A percentile compares a stretch with the other conserved stretches of the same genome.
Evolutionary conservation across 805 yeast species (phyloP).

Genomic region (Metahyphopichia silvanorum): DNA sequence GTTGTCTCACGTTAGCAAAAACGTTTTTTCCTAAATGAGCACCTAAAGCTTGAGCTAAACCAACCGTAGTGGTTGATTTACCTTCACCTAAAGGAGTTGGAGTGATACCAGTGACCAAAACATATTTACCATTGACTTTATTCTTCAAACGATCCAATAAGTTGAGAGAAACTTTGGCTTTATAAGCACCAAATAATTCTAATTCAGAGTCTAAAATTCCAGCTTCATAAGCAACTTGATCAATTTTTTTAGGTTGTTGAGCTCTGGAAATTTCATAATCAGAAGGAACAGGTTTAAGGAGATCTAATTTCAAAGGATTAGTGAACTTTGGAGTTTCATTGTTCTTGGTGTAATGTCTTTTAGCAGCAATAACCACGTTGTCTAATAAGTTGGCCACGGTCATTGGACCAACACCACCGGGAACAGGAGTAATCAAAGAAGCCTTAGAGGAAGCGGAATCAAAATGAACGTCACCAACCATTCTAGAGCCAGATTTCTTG

Average conservation of each 20-base stretch:
- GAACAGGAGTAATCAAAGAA: slow-evolving; percentile 76
- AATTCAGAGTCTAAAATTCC: slow-evolving; percentile 66
- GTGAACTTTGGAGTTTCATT: slow-evolving; percentile 43
- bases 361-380: slow-evolving; percentile 69
- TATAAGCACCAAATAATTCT: slow-evolving; percentile 72
- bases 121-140: slow-evolving; percentile 64
- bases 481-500: slow-evolving; percentile 64
- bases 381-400: slow-evolving; percentile 79
- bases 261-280: slow-evolving; percentile 77
- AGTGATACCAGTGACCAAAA: slow-evolving; percentile 78
- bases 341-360: slow-evolving; percentile 41
- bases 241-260: slow-evolving; percentile 69
- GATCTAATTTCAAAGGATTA: slow-evolving; percentile 54
- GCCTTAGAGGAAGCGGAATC: slow-evolving; percentile 53
- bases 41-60: slow-evolving; percentile 76
- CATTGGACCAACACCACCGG: slow-evolving; percentile 94
- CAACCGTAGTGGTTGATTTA: slow-evolving; percentile 80
- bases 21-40: slow-evolving; percentile 69
- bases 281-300: slow-evolving; percentile 71
- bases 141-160: slow-evolving; percentile 60
- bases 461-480: slow-evolving; percentile 79
- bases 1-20: slow-evolving; percentile 82
- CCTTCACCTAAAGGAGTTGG: slow-evolving; percentile 89
- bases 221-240: slow-evolving; percentile 65
- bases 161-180: slow-evolving; percentile 70